phyloP scores from a whole-genome alignment of 352 stramenopile species.

The Pythium oligandrum region DNA sequence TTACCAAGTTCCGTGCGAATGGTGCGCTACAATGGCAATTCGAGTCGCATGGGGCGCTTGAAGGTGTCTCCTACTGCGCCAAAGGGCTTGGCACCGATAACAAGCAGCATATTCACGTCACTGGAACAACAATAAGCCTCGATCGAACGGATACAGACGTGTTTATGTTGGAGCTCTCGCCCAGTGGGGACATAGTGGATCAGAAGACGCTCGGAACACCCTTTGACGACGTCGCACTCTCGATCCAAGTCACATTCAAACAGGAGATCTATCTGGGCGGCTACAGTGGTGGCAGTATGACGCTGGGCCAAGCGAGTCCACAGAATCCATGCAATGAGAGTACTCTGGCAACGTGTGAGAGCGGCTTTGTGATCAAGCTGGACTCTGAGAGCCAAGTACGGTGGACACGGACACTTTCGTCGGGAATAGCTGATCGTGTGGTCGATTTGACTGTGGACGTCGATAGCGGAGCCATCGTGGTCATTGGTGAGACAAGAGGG shows the following conservation, averaged over 20 bases:
- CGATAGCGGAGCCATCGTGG: slow-evolving; percentile 2
- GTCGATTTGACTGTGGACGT: slow-evolving; percentile 18
- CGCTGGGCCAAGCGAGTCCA: neutral
- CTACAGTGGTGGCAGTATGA: slow-evolving; percentile 4
- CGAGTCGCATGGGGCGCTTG: neutral
- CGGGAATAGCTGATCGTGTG: slow-evolving; percentile 11
- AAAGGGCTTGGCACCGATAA: slow-evolving; percentile 6
- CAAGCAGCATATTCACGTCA: slow-evolving; percentile 4
- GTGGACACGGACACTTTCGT: slow-evolving; percentile 10
- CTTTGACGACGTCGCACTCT: slow-evolving; percentile 5
- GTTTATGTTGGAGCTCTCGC: slow-evolving; percentile 6
- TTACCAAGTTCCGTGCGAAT: slow-evolving; percentile 7
- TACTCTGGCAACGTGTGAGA: neutral
- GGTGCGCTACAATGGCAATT: slow-evolving; percentile 9
- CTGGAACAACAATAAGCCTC: neutral
- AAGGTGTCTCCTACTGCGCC: too few species aligned
- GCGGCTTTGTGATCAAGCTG: slow-evolving; percentile 12
- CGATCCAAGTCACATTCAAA: neutral
- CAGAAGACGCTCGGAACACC: slow-evolving; percentile 8
- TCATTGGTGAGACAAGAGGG: slow-evolving; percentile 25
- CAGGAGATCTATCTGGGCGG: slow-evolving; percentile 1
- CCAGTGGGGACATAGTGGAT: slow-evolving; percentile 4
- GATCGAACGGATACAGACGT: slow-evolving; percentile 4
- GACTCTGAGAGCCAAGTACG: neutral
- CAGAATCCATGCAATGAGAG: slow-evolving; percentile 1